Base-by-base conservation (phyloP, 495 filamentous ascomycete genomes). In the Hyaloscypha hepaticicola region DNA sequence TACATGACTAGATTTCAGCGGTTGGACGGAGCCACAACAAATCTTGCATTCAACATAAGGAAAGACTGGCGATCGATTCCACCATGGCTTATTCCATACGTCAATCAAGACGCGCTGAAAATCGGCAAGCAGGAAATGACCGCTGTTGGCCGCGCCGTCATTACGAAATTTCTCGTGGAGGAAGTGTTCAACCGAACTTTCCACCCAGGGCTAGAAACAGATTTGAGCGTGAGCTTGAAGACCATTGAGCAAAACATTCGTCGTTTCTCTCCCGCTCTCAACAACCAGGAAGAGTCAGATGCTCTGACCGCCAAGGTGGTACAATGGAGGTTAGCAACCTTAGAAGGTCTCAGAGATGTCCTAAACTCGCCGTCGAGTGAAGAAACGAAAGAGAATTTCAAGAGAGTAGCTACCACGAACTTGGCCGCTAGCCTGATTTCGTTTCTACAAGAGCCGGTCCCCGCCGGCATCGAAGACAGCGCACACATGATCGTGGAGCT, bases 91-190 rank as follows among this genome's bases (percentile, higher is more conserved):
- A 79, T 82, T 24, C 80, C 80, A 7, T 88, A 83, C 58, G 90
- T 96, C 68, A 97, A 93, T 72, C 80, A 88, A 56, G 93, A 96
- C 65, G 93, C 94, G 2, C 80, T 91, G 27, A 78, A 82, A 55
- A 88, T 84, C 16, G 94, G 92, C 59, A 95, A 90, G 61, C 92
- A 96, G 73, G 95, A 99, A 72, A 99, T 99, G 95, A 97, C 91
- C 6, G 91, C 91, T 5, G 88, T 96, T 25, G 95, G 95, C n/a
- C 86, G 94, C 28, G 92, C 96, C 6, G 85, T 90, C 53, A 93
- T 99, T 64, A 89, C 91, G 29, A 83, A 87, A 61, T 99, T 95
- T 92, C 79, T 99, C 19, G 87, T 93, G 24, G 91, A 98, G 19
- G 92, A 98, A 72, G 83, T 97, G 26, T 91, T 98, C 73, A 88